Conservation (phyloP, 495 filamentous ascomycete species). For the Trichoderma erinaceum region DNA sequence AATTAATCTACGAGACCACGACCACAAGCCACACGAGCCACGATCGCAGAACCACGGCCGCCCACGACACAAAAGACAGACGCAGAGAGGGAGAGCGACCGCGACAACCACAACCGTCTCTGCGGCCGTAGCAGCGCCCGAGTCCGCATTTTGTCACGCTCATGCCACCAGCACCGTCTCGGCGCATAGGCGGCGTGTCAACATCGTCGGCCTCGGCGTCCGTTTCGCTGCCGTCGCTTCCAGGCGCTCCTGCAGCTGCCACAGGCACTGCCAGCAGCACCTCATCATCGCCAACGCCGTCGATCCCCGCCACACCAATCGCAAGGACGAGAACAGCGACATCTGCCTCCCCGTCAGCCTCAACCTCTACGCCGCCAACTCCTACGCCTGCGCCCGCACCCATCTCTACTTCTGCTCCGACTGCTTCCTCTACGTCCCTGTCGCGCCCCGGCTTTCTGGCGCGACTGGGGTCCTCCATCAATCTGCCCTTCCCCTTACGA, state of each 20-base stretch:
- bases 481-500: conserved; percentile 51
- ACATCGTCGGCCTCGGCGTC: conserved; percentile 14
- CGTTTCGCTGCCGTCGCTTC: conserved; percentile 12
- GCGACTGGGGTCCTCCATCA: conserved; percentile 32
- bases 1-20: neutral
- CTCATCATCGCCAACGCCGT: neutral
- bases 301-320: neutral
- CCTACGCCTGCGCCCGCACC: neutral
- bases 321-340: neutral
- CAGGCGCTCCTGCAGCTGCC: neutral
- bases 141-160: conserved; percentile 3
- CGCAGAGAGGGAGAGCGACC: neutral
- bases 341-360: neutral
- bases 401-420: neutral
- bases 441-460: conserved; percentile 6
- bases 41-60: neutral
- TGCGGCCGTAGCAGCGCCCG: conserved; percentile 3
- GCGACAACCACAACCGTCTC: neutral
- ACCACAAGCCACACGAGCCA: neutral
- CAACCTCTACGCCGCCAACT: neutral
- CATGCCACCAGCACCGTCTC: conserved; percentile 11
- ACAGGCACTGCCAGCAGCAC: neutral
- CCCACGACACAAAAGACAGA: neutral
- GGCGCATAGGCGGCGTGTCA: conserved; percentile 5
- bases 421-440: neutral